phyloP scores from a whole-genome alignment of 768 basidiomycete species.

The Serendipita sp. region DNA sequence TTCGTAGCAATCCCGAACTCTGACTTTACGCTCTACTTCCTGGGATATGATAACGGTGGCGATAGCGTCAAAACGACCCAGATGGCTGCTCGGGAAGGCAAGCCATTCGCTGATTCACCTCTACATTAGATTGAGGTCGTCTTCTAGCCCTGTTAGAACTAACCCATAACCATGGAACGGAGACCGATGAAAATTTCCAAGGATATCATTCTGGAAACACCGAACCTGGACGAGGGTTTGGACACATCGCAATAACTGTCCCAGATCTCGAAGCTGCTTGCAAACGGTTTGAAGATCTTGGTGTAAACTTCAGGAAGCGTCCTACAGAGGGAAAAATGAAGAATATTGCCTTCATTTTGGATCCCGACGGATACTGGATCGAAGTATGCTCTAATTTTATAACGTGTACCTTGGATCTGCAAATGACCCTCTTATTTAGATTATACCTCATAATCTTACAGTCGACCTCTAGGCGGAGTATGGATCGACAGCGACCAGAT shows the following conservation, averaged over 20 bases:
- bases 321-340: conserved; percentile 75
- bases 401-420: not conserved
- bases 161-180: conserved; percentile 83
- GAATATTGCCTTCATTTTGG: conserved; percentile 68
- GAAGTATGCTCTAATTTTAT: not conserved
- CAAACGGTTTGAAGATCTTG: conserved; percentile 61
- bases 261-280: conserved; percentile 73
- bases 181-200: conserved; percentile 55
- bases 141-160: conserved; percentile 61
- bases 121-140: not conserved
- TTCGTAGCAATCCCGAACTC: conserved; percentile 33
- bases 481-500: no score
- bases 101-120: conserved; percentile 16
- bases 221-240: conserved; percentile 46
- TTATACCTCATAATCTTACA: no score
- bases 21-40: conserved; percentile 71
- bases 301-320: conserved; percentile 77
- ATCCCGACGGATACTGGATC: conserved; percentile 48
- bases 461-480: no score
- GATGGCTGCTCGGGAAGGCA: conserved; percentile 32
- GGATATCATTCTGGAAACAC: conserved; percentile 79
- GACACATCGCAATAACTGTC: conserved; percentile 41
- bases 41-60: conserved; percentile 47
- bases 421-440: no score
- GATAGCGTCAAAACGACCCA: conserved; percentile 24